These are phyloP conservation scores for Cicer yamashitae DNA, from an alignment of 306 rosid species.

Conservation along the genomic window DNA sequence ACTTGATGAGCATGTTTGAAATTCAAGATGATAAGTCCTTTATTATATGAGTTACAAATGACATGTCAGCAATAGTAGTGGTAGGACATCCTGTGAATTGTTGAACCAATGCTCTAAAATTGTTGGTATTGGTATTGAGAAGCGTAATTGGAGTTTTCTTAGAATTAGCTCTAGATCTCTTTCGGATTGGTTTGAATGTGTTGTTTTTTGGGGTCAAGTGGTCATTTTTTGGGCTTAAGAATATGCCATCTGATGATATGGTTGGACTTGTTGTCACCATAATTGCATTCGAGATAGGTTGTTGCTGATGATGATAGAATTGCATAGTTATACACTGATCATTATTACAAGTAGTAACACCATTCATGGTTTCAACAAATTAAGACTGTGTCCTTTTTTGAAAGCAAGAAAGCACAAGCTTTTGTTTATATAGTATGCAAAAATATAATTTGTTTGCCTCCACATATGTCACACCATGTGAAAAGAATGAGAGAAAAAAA, in stretches of 20 bases:
- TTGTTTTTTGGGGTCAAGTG: conserved; percentile 39
- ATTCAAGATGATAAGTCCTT: conserved; percentile 70
- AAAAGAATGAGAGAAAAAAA: neutral
- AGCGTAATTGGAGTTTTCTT: conserved; percentile 72
- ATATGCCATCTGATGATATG: conserved; percentile 12
- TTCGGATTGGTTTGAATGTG: conserved; percentile 49
- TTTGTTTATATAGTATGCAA: neutral
- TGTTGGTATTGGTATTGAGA: conserved; percentile 63
- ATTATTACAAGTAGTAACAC: neutral
- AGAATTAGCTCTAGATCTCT: conserved; percentile 53
- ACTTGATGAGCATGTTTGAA: conserved; percentile 52
- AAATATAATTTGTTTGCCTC: neutral
- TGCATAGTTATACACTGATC: conserved; percentile 24
- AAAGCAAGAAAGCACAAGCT: conserved; percentile 21
- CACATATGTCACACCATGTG: neutral
- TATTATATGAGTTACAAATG: conserved; percentile 42
- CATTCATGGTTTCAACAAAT: conserved; percentile 26
- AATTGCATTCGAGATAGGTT: conserved; percentile 30
- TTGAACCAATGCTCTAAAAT: conserved; percentile 73
- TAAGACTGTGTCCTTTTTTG: neutral
- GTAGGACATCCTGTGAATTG: conserved; percentile 69
- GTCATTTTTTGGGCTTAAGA: neutral
- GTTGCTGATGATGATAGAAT: conserved; percentile 19
- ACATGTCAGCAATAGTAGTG: conserved; percentile 12
- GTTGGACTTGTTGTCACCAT: conserved; percentile 9